Evolutionary conservation across 2,329 filamentous ascomycete species (phyloP), one percentile per base, ranked within the genome.

Genomic region (Botryotinia calthae): DNA sequence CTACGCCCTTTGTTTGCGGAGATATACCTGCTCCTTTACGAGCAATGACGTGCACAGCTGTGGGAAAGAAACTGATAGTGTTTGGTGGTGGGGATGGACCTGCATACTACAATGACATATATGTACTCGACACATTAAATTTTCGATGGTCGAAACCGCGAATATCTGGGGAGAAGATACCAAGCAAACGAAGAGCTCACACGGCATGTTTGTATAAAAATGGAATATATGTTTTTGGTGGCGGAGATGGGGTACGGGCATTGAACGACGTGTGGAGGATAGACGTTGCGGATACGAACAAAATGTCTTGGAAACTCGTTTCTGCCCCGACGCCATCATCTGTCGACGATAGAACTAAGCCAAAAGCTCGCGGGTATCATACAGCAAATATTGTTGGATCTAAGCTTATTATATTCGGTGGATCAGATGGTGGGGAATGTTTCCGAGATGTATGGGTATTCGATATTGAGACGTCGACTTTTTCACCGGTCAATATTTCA

Each of bases 391-490:
- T 92, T 86, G 89, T 92, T 61, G 90, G 89, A 75, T 87, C 86
- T 81, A 92, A 92, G 82, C 86, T 92, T 74, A 91, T 92, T 80
- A 89, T 92, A 77, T 92, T 88, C 79, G 90, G 90, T 56, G 90
- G 90, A 48, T 91, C 88, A 4, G 90, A 92, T 79, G 90, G 90
- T 76, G 89, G 88, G 69, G 89, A 92, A 81, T 92, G 90, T 82
- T 92, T 92, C 82, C 87, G 90, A 79, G 90, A 92, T 78, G 90
- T 92, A 58, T 92, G 90, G 90, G 87, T 92, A 44, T 92, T 91
- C 82, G 89, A 92, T 79, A 87, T 91, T 9, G 89, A 92, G 68
- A 86, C 84, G 56, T 84, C 87, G 73, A 76, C 83, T 37, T 92
- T 90, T 88, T 87, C 86, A 74, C 79, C 83, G 10, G 89, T 91